Percentiles rank a stretch among this genome's conserved stretches.
Conservation (phyloP, 768 basidiomycete genomes). For the Trametes elegans region DNA sequence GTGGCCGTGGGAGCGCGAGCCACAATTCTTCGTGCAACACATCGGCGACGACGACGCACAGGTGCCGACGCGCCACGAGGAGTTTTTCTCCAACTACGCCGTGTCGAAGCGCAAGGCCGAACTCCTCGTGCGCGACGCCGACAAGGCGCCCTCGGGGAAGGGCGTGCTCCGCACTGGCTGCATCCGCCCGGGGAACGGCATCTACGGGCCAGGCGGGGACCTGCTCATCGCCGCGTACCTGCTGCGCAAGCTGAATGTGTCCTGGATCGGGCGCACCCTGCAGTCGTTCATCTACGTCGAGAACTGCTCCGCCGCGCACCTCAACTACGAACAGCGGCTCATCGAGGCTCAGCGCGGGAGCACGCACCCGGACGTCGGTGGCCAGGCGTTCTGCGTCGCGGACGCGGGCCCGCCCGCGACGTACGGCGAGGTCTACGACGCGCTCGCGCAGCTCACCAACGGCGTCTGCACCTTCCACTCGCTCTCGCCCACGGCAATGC, state of each 20-base stretch:
- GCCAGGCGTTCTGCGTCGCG: slow-evolving; percentile 63
- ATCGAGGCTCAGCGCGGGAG: slow-evolving; percentile 46
- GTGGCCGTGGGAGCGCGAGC: slow-evolving; percentile 73
- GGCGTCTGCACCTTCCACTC: slow-evolving; percentile 53
- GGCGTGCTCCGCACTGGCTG: slow-evolving; percentile 64
- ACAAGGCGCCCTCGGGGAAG: slow-evolving; percentile 35
- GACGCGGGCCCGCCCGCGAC: slow-evolving; percentile 65
- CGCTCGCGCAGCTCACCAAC: slow-evolving; percentile 53
- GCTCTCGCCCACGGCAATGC: slow-evolving; percentile 62
- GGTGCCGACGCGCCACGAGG: slow-evolving; percentile 51
- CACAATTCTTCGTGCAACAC: slow-evolving; percentile 56
- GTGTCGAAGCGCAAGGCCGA: slow-evolving; percentile 63
- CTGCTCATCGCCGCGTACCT: slow-evolving; percentile 65
- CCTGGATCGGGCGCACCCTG: slow-evolving; percentile 57
- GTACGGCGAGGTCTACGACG: slow-evolving; percentile 60
- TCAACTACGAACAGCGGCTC: slow-evolving; percentile 71
- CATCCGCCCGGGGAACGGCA: slow-evolving; percentile 75
- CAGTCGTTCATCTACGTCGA: slow-evolving; percentile 75
- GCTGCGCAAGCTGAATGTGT: slow-evolving; percentile 54
- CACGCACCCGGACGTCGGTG: slow-evolving; percentile 63
- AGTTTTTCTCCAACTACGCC: slow-evolving; percentile 81
- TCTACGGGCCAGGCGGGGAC: slow-evolving; percentile 77
- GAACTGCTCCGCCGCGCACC: slow-evolving; percentile 69
- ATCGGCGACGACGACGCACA: slow-evolving; percentile 59
- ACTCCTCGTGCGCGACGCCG: slow-evolving; percentile 40